Evolutionary conservation across 2,329 filamentous ascomycete genomes (phyloP), one percentile per base, ranked within the genome.

Genomic region (Fusarium sp.): DNA sequence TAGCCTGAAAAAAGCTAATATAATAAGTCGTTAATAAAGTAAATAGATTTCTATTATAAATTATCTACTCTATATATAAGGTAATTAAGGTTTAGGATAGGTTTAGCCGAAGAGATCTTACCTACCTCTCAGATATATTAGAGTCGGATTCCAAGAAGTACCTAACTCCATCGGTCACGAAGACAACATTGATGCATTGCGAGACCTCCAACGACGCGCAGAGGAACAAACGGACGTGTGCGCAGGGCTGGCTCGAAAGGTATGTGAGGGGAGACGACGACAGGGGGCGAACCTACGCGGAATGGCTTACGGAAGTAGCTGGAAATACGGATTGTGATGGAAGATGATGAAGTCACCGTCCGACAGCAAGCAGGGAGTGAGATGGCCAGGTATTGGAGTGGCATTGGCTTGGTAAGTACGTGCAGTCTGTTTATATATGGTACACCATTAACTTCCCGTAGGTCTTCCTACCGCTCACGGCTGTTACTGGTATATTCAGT

Each of bases 151-250:
- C 9, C 2, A 49, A 30, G n/a, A 64, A 33, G 10, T 12, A 32
- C 0, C 43, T 30, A 2, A 64, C 52, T 0, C 52, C 64, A 16
- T 46, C 64, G 0, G 56, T 40, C 2, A 64, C 15, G 60, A 43
- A 18, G 44, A 64, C 15, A 60, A 67, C 0, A 38, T 67, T 0
- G 50, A 64, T 9, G 50, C 30, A 5, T n/a, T 67, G 6, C 28
- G 50, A 18, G 60, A 64, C 9, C 64, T 67, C 6, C 64, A 64
- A 28, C 32, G 43, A 6, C 64, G 60, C 3, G 60, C 64, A 2
- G 50, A 64, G 16, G 43, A 67, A n/a, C 60, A 58, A 28, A 47
- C 49, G n/a, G 64, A 67, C 6, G 28, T 67, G 9, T 67, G 60
- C 3, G 9, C 44, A 2, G 64, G 60, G 15, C 60, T 67, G n/a